Percentiles rank a stretch among this genome's conserved stretches.
Conservation (phyloP, 495 filamentous ascomycete species). For the Clohesyomyces aquaticus region DNA sequence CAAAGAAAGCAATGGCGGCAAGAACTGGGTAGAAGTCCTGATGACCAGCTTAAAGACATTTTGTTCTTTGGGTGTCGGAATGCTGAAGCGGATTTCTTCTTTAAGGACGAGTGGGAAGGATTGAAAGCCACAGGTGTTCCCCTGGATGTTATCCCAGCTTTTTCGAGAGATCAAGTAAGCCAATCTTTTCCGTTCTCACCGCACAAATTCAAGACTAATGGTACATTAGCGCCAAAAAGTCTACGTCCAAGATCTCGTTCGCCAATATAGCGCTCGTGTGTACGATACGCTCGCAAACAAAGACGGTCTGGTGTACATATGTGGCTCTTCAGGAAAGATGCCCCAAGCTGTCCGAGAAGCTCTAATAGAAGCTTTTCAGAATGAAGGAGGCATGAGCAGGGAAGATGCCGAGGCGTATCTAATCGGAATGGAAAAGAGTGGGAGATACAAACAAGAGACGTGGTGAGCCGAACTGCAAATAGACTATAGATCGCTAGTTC, state of each 20-base stretch:
- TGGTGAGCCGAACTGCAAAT: conserved; percentile 55
- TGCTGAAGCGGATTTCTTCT: conserved; percentile 73
- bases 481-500: background rate
- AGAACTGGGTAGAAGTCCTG: conserved; percentile 27
- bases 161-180: conserved; percentile 73
- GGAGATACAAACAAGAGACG: conserved; percentile 78
- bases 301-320: conserved; percentile 70
- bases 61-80: conserved; percentile 86
- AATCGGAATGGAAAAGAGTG: conserved; percentile 65
- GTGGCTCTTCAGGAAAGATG: conserved; percentile 77
- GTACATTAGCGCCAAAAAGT: conserved; percentile 60
- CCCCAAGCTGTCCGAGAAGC: conserved; percentile 84
- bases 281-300: conserved; percentile 59
- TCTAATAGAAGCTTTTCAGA: conserved; percentile 69
- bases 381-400: conserved; percentile 48
- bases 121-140: conserved; percentile 38
- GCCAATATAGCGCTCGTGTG: conserved; percentile 61
- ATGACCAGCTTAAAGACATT: conserved; percentile 42
- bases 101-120: conserved; percentile 69
- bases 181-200: background rate
- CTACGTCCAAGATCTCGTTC: conserved; percentile 88
- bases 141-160: conserved; percentile 71
- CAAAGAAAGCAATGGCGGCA: conserved; percentile 59
- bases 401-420: conserved; percentile 63
- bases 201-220: conserved; percentile 10